Evolutionary conservation across 768 basidiomycete species (phyloP).

Genomic region (Kwoniella dejecticola): DNA sequence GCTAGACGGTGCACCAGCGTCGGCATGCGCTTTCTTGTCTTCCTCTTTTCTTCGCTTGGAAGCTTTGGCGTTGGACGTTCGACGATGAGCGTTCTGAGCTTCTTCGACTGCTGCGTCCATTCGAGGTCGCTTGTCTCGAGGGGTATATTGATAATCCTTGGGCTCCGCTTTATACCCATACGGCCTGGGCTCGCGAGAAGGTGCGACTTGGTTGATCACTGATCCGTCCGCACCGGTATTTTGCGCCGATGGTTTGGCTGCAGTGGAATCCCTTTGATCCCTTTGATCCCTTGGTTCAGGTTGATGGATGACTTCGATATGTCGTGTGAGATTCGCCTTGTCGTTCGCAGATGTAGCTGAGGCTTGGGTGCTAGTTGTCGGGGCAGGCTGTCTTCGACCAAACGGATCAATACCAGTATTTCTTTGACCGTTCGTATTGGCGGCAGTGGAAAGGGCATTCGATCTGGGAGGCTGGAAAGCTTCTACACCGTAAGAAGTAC

Average conservation of each 20-base stretch:
- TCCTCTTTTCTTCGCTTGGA: conserved; percentile 38
- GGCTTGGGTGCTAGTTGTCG: conserved; percentile 3
- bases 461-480: conserved; percentile 16
- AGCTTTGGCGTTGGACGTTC: conserved; percentile 23
- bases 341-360: background rate
- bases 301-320: conserved; percentile 42
- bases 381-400: background rate
- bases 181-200: conserved; percentile 42
- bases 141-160: conserved; percentile 39
- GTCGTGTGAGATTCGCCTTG: conserved; percentile 14
- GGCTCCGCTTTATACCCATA: conserved; percentile 44
- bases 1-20: background rate
- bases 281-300: conserved; percentile 12
- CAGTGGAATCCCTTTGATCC: background rate
- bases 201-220: conserved; percentile 44
- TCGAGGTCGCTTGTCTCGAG: conserved; percentile 38
- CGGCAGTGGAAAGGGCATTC: background rate
- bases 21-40: conserved; percentile 12
- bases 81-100: conserved; percentile 26
- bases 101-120: conserved; percentile 52
- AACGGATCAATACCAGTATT: too few relatives aligned
- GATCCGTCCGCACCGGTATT: conserved; percentile 15
- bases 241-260: too few relatives aligned
- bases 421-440: background rate
- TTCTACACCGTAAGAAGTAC: conserved; percentile 12